Evolutionary conservation across 257 asterid genomes (phyloP), one percentile per base, ranked within the genome.

Genomic region (Penstemon newberryi): DNA sequence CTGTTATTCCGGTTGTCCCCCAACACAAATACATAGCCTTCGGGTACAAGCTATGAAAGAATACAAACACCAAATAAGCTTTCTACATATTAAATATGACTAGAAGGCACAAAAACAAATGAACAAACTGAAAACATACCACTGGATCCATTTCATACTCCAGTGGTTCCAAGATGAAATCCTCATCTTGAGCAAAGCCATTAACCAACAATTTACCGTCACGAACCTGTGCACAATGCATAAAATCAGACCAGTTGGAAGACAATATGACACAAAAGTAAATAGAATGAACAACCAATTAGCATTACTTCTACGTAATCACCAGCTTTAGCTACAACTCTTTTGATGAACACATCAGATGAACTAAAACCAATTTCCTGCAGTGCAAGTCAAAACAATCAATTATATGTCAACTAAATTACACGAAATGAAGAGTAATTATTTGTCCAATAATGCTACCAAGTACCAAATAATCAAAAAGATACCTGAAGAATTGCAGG

Each of bases 1-100:
- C 99, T 93, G 73, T 89, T 87, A 71, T 93, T 93, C 49, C 99
- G 96, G 65, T 93, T 93, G 89, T 93, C 97, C 59, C 99, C 99
- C 86, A 93, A 72, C 69, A 93, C 99, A 60, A 88, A 93, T 66
- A 93, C 99, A 57, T 70, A 86, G 71, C 95, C 97, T 55, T 89
- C 96, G 2, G 99, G 99, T 47, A 93, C 92, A 71, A 87, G 78
- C 98, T 92, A 78, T 49, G 72, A 72, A 36, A 70, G 59, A 72
- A 73, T 10, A 60, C 51, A 61, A 65, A 44, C 53, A 42, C 36
- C 25, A 4, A 11, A 15, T 63, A 54, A 69, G 61, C 41, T 69
- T 60, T 63, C 45, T 39, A 52, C 65, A 7, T 15, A 42, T 63
- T 12, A 12, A 12, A 67, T 36, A n/a, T 8, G 70, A 55, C 7